Evolutionary conservation across 768 basidiomycete species (phyloP).

Genomic region (Strobilomyces dryophilus): DNA sequence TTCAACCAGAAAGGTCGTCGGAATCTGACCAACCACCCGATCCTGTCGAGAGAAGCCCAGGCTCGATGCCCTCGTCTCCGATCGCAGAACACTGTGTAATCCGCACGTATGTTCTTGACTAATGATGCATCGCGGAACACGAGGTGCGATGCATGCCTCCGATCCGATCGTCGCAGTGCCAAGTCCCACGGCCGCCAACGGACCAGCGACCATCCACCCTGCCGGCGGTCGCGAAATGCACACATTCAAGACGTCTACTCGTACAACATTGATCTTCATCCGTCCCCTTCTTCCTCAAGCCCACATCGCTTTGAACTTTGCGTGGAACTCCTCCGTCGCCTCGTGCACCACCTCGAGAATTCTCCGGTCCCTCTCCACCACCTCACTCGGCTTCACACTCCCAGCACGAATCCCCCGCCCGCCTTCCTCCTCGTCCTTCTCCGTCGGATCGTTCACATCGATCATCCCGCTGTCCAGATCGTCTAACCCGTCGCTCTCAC

Average conservation of each 20-base stretch:
- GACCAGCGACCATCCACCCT: too few relatives aligned
- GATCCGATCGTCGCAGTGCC: too few relatives aligned
- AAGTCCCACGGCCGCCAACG: too few relatives aligned
- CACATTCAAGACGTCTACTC: neutral
- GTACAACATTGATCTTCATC: neutral
- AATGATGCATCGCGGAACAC: too few relatives aligned
- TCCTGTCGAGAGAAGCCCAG: too few relatives aligned
- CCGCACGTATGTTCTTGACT: too few relatives aligned
- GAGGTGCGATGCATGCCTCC: too few relatives aligned
- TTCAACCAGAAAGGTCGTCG: too few relatives aligned
- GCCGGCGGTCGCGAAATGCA: neutral
- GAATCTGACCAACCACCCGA: too few relatives aligned
- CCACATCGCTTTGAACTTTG: slow-evolving; percentile 64
- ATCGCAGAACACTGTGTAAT: too few relatives aligned
- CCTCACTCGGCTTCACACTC: slow-evolving; percentile 32
- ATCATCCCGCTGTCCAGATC: slow-evolving; percentile 34
- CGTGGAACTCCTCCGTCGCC: slow-evolving; percentile 47
- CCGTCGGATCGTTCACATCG: slow-evolving; percentile 27
- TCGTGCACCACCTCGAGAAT: slow-evolving; percentile 48
- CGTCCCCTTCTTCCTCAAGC: slow-evolving; percentile 31
- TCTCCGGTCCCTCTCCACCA: slow-evolving; percentile 48
- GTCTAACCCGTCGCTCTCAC: slow-evolving; percentile 10
- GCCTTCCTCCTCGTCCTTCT: slow-evolving; percentile 18
- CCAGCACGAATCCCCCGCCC: neutral
- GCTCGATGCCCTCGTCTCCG: too few relatives aligned